Evolutionary conservation across 345 rosid species (phyloP), one percentile per base, ranked within the genome.

Genomic region (Schrenkiella parvula): DNA sequence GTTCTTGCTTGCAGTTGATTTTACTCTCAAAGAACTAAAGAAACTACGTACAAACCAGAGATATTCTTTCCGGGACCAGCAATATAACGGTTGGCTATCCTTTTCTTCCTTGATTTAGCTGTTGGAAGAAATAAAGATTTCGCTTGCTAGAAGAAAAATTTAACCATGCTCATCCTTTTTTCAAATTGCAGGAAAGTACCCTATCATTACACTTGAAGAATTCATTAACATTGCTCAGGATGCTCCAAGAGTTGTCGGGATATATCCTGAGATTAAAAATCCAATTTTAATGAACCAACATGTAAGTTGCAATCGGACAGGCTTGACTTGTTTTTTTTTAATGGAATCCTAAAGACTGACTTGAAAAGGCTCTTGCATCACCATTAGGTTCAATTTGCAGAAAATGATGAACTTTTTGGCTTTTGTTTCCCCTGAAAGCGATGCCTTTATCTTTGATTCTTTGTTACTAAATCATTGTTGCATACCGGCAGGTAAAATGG

Each of bases 231-330:
- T 95, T 55, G 99, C 95, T 26, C 77, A 77, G 57, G 88, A 89
- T 77, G 99, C 98, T 23, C 80, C 86, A 21, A 83, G 99, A 84
- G 84, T 88, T 70, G 96, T 95, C 8, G 99, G 99, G 41, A 91
- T 95, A 70, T 95, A 95, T 80, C 97, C 99, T 1, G 99, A 95
- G 87, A 95, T 95, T 13, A 95, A 95, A 73, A 86, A 87, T 73
- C 99, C 99, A 23, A 86, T 89, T 29, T 68, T 95, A 28, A 87
- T 89, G 72, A 95, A 95, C 79, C 86, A 91, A 75, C 87, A 60
- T 77, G 99, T 89, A 65, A 88, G 95, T 74, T 53, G 41, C 53
- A 65, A 59, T 59, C 68, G 3, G 7, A 47, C 53, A 56, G 15
- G 44, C 66, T 47, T 56, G 66, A 56, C 51, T 55, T 34, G 2